Conservation (phyloP, 2,329 filamentous ascomycete genomes). For the Apiospora kogelbergensis region DNA sequence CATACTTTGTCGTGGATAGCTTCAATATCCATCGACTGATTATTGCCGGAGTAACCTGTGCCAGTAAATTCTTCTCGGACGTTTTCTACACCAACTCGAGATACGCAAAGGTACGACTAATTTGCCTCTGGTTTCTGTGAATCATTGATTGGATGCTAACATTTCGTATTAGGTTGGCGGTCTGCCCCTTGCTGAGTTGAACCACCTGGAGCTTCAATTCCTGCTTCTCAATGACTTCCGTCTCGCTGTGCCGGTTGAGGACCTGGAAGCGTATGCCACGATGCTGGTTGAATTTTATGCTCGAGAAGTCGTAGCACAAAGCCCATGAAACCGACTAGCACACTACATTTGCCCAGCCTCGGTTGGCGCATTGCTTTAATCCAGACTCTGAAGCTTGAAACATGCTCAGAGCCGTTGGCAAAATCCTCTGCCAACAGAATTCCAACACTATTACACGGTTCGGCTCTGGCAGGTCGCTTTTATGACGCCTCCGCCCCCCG, state of each 20-base stretch:
- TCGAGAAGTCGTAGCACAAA: constrained; percentile 71
- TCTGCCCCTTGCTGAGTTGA: constrained; percentile 85
- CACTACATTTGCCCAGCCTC: not conserved
- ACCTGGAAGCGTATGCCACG: constrained; percentile 94
- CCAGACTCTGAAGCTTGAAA: not conserved
- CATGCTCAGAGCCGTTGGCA: constrained; percentile 1
- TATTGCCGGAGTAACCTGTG: constrained; percentile 95
- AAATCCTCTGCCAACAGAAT: not conserved
- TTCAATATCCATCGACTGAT: constrained; percentile 98
- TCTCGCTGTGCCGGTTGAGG: constrained; percentile 88
- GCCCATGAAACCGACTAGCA: constrained; percentile 24
- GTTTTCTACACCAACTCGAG: constrained; percentile 99
- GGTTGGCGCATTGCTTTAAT: not conserved
- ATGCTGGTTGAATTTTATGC: constrained; percentile 99
- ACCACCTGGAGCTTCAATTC: constrained; percentile 95
- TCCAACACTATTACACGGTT: not conserved
- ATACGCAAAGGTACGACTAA: constrained; percentile 85
- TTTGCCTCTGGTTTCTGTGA: constrained; percentile 13
- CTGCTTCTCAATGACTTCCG: constrained; percentile 94
- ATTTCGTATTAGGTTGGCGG: constrained; percentile 73
- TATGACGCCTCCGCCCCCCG: not conserved
- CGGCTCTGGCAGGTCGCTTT: not conserved
- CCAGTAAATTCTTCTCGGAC: constrained; percentile 98
- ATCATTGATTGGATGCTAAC: not conserved
- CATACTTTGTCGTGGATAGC: constrained; percentile 91